A percentile compares a stretch with the other conserved stretches of the same genome.
phyloP scores from a whole-genome alignment of 1,284 basidiomycete genomes.

The Farysia itapuensis region DNA sequence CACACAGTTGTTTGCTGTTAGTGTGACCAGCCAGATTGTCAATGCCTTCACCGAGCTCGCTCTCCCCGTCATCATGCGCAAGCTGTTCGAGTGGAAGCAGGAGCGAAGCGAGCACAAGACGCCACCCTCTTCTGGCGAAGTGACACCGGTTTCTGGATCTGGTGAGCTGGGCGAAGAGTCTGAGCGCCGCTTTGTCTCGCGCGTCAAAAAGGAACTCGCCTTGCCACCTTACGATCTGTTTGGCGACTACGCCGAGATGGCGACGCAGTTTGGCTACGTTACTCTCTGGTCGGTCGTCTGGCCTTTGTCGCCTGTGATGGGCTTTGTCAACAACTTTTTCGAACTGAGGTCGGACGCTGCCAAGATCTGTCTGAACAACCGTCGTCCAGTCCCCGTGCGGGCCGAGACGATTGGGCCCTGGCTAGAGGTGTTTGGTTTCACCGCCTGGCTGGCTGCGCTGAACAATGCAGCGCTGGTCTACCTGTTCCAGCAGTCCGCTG shows the following conservation, averaged over 20 bases:
- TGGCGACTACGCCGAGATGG: slow-evolving; percentile 90
- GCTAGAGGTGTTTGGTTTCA: slow-evolving; percentile 72
- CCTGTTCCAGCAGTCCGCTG: slow-evolving; percentile 40
- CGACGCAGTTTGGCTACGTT: slow-evolving; percentile 77
- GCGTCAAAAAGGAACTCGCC: slow-evolving; percentile 74
- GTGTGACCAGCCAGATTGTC: slow-evolving; percentile 85
- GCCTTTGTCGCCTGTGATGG: slow-evolving; percentile 73
- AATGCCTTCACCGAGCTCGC: slow-evolving; percentile 81
- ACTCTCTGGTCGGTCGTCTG: slow-evolving; percentile 90
- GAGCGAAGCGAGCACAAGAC: slow-evolving; percentile 10
- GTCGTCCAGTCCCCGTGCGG: slow-evolving; percentile 80
- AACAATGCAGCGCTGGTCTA: slow-evolving; percentile 49
- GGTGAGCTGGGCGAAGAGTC: slow-evolving; percentile 53
- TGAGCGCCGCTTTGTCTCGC: slow-evolving; percentile 74
- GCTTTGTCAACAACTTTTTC: slow-evolving; percentile 75
- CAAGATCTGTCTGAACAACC: slow-evolving; percentile 84
- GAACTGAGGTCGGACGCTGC: slow-evolving; percentile 91
- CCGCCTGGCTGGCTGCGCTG: slow-evolving; percentile 46
- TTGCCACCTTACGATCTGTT: slow-evolving; percentile 72
- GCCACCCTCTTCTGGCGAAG: slow-evolving; percentile 6
- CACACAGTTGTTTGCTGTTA: slow-evolving; percentile 91
- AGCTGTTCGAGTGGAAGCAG: slow-evolving; percentile 35
- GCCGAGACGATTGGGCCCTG: slow-evolving; percentile 91
- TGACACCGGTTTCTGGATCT: slow-evolving; percentile 3
- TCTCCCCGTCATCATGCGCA: slow-evolving; percentile 67